Evolutionary conservation across 805 yeast genomes (phyloP).

Genomic region (Wickerhamomyces alni): DNA sequence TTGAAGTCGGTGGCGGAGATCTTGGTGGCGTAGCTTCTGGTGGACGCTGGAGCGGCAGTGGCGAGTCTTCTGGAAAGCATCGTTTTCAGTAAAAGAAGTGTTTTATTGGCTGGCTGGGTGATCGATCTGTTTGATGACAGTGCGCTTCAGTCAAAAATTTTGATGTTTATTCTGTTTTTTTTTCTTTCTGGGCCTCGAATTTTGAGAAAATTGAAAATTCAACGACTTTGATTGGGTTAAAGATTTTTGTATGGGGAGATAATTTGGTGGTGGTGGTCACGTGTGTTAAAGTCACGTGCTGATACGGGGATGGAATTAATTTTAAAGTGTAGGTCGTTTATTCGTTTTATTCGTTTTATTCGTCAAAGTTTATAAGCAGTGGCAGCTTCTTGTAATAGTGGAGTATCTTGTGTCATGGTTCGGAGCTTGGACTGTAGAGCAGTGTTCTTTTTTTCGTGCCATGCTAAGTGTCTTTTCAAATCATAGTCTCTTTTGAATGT

Average conservation of each 20-base stretch:
- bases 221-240: slow-evolving; percentile 18
- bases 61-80: slow-evolving; percentile 25
- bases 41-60: slow-evolving; percentile 10
- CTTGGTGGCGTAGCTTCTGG: slow-evolving; percentile 35
- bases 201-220: slow-evolving; percentile 18
- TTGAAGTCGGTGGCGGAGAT: slow-evolving; percentile 48
- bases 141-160: slow-evolving; percentile 4
- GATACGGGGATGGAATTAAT: no score
- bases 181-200: slow-evolving; percentile 1
- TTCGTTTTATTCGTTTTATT: no score
- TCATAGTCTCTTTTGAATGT: slow-evolving; percentile 46
- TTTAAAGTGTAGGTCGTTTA: no score
- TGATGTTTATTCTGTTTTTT: slow-evolving; percentile 4
- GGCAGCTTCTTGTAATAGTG: neutral
- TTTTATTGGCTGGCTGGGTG: no score
- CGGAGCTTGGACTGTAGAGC: neutral
- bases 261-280: no score
- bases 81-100: no score
- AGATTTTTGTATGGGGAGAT: neutral
- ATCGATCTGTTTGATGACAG: neutral
- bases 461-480: slow-evolving; percentile 41
- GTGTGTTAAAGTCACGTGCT: no score
- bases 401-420: no score
- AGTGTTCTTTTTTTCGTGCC: slow-evolving; percentile 38
- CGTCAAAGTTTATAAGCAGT: no score